phyloP scores from a whole-genome alignment of 805 yeast species.

The Isabelozyma pseudorhagii region DNA sequence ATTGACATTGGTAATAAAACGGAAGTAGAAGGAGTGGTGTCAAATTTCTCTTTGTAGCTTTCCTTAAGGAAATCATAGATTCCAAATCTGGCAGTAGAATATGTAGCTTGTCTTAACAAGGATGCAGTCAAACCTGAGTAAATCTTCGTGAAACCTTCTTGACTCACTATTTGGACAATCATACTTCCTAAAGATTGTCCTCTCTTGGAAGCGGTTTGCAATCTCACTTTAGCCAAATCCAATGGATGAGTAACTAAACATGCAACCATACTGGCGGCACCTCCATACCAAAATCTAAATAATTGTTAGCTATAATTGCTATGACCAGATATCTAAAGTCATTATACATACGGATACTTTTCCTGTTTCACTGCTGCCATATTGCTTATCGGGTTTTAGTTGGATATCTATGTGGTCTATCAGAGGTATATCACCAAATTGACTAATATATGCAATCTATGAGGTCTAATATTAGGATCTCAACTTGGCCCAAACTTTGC shows the following conservation, averaged over 20 bases:
- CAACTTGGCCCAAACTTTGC: neutral
- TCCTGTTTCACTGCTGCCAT: neutral
- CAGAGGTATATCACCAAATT: neutral
- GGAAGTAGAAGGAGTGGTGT: slow-evolving; percentile 51
- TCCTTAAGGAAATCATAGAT: slow-evolving; percentile 78
- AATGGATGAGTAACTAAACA: slow-evolving; percentile 75
- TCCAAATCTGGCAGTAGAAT: slow-evolving; percentile 84
- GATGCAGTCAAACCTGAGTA: slow-evolving; percentile 84
- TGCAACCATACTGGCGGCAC: slow-evolving; percentile 67
- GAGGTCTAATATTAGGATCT: neutral
- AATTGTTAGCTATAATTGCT: neutral
- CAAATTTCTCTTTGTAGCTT: slow-evolving; percentile 32
- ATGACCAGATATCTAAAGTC: neutral
- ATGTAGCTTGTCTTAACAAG: slow-evolving; percentile 79
- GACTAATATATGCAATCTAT: neutral
- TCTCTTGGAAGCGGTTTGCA: slow-evolving; percentile 72
- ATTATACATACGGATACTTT: neutral
- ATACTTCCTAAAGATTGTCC: slow-evolving; percentile 63
- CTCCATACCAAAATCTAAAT: slow-evolving; percentile 59
- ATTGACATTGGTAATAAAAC: slow-evolving; percentile 73
- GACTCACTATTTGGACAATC: slow-evolving; percentile 54
- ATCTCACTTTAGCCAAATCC: slow-evolving; percentile 81
- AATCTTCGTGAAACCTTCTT: slow-evolving; percentile 67
- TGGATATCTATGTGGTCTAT: neutral
- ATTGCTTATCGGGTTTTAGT: neutral